Conservation (phyloP, 805 yeast species). For the Scheffersomyces amazonensis region DNA sequence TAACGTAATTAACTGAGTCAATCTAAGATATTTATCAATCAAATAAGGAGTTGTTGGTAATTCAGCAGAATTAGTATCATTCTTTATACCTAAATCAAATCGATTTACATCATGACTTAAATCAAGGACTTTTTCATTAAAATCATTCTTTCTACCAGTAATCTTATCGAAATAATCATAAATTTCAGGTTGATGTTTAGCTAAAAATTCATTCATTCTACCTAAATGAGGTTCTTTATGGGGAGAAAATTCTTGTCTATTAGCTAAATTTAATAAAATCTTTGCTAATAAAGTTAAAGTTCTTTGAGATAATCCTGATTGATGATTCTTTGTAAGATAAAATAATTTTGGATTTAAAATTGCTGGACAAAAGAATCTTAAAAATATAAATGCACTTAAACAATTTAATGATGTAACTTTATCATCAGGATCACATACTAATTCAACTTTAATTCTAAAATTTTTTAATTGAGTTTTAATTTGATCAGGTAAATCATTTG, state of each 20-base stretch:
- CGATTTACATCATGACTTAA: conserved; percentile 56
- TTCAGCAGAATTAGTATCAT: conserved; percentile 48
- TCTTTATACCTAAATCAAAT: conserved; percentile 56
- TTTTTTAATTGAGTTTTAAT: conserved; percentile 63
- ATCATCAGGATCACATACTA: conserved; percentile 56
- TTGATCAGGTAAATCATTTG: conserved; percentile 70
- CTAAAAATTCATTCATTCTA: conserved; percentile 66
- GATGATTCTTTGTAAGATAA: conserved; percentile 66
- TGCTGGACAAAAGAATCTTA: conserved; percentile 71
- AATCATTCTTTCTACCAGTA: conserved; percentile 67
- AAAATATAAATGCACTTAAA: conserved; percentile 76
- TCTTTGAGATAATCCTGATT: conserved; percentile 68
- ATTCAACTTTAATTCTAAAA: conserved; percentile 62
- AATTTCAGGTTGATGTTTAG: conserved; percentile 54
- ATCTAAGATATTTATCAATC: conserved; percentile 61
- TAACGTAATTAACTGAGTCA: conserved; percentile 55
- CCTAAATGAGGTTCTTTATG: conserved; percentile 82
- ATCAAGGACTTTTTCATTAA: conserved; percentile 54
- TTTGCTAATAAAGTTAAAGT: conserved; percentile 83
- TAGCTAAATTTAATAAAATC: conserved; percentile 73
- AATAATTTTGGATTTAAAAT: conserved; percentile 85
- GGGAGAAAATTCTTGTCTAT: conserved; percentile 65
- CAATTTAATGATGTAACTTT: conserved; percentile 61
- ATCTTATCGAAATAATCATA: conserved; percentile 69
- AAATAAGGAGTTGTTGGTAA: conserved; percentile 67